phyloP scores from a whole-genome alignment of 2,329 filamentous ascomycete genomes.

The Macrophomina tecta region DNA sequence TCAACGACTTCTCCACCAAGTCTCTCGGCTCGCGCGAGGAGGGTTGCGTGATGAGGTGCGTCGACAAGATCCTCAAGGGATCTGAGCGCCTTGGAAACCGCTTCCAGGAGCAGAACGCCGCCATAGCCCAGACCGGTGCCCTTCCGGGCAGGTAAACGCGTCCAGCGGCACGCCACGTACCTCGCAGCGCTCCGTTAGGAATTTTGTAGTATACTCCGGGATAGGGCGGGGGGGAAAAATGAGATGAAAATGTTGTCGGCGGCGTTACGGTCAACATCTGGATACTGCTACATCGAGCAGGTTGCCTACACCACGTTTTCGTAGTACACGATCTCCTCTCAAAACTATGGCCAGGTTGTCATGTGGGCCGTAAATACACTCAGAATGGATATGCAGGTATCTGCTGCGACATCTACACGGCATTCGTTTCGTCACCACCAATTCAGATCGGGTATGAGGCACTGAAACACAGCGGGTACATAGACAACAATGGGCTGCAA shows the following conservation, averaged over 20 bases:
- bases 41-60: slow-evolving; percentile 91
- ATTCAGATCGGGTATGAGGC: no score
- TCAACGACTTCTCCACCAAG: slow-evolving; percentile 99
- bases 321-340: slow-evolving; percentile 19
- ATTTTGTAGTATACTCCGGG: slow-evolving; percentile 16
- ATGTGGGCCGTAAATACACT: neutral
- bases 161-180: neutral
- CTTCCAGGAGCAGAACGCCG: slow-evolving; percentile 78
- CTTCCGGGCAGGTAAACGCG: slow-evolving; percentile 51
- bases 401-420: neutral
- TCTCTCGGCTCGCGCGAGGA: slow-evolving; percentile 86
- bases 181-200: slow-evolving; percentile 4
- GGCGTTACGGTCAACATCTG: slow-evolving; percentile 24
- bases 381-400: neutral
- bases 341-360: slow-evolving; percentile 5
- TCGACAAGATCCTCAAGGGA: slow-evolving; percentile 93
- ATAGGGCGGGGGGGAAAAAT: neutral
- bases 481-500: no score
- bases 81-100: slow-evolving; percentile 89
- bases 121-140: slow-evolving; percentile 67
- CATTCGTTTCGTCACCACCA: neutral
- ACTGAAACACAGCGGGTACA: no score
- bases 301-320: slow-evolving; percentile 2
- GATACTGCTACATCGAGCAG: slow-evolving; percentile 2
- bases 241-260: slow-evolving; percentile 9